A percentile compares a stretch with the other conserved stretches of the same genome.
Evolutionary conservation across 1,284 basidiomycete species (phyloP).

Genomic region (Porodaedalea pini): DNA sequence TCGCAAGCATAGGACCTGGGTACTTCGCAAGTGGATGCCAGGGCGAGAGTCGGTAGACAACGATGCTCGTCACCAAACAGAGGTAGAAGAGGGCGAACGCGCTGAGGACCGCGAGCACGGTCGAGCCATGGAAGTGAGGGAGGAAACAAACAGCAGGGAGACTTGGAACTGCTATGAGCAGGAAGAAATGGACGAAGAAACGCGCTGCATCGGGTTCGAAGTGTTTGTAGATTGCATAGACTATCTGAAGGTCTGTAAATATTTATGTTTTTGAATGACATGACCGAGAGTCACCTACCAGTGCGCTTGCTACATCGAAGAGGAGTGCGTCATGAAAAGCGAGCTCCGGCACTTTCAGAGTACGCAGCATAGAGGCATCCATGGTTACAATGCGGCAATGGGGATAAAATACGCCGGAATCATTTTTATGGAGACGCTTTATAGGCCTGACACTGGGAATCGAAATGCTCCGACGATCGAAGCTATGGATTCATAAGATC

Average conservation of each 20-base stretch:
- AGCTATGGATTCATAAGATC: no score
- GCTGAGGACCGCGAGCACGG: conserved; percentile 21
- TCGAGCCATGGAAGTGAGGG: conserved; percentile 21
- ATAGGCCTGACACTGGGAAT: no score
- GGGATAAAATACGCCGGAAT: no score
- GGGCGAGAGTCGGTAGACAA: conserved; percentile 25
- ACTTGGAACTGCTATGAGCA: background rate
- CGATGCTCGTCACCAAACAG: background rate
- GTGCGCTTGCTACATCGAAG: no score
- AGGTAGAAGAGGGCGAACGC: conserved; percentile 2
- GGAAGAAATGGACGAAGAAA: background rate
- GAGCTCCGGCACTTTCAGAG: background rate
- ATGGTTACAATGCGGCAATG: no score
- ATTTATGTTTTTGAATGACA: no score
- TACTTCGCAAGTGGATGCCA: conserved; percentile 25
- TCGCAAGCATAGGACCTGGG: conserved; percentile 23
- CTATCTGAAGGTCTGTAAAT: background rate
- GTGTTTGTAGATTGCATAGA: conserved; percentile 5
- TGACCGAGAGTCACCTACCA: background rate
- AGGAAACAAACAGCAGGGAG: background rate
- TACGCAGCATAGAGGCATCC: no score
- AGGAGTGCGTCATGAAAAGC: no score
- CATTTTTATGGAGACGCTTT: no score
- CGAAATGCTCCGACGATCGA: no score
- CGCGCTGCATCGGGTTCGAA: background rate